These are phyloP conservation scores for Ceratocystis harringtonii DNA, from an alignment of 2,329 filamentous ascomycete species.

Conservation along the genomic window DNA sequence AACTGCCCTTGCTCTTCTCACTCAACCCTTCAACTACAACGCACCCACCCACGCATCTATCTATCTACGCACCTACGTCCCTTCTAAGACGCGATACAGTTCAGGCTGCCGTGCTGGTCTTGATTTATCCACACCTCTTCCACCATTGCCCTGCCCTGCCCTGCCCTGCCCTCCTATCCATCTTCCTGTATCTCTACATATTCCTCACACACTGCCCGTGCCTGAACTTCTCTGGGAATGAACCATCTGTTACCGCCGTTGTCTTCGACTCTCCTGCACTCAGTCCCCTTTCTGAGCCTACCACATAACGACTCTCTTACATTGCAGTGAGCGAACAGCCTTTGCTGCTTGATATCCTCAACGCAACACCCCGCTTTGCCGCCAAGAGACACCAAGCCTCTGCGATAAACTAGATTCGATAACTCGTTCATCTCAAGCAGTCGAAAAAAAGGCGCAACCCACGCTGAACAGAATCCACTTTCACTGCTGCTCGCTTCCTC, in stretches of 20 bases:
- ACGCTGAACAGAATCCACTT: background rate
- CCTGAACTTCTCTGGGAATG: slow-evolving; percentile 2
- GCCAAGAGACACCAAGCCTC: background rate
- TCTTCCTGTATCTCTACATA: background rate
- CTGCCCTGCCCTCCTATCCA: background rate
- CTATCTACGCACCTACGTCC: background rate
- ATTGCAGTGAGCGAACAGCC: background rate
- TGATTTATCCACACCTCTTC: background rate
- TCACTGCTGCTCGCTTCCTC: slow-evolving; percentile 1
- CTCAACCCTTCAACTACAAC: background rate
- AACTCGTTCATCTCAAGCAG: background rate
- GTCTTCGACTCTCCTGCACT: background rate
- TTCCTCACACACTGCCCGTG: background rate
- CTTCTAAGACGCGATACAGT: too few species aligned
- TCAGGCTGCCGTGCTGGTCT: background rate
- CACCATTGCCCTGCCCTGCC: background rate
- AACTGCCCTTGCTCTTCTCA: too few species aligned
- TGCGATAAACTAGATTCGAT: background rate
- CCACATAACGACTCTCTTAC: slow-evolving; percentile 4
- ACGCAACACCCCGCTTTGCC: background rate
- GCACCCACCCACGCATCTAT: background rate
- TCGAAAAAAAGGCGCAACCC: background rate
- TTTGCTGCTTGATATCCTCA: background rate
- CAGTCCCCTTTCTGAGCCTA: background rate
- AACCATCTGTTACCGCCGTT: background rate